A percentile compares a stretch with the other conserved stretches of the same genome.
These are phyloP conservation scores for Colletotrichum spinosum DNA, from an alignment of 2,329 filamentous ascomycete species.

Conservation along the genomic window DNA sequence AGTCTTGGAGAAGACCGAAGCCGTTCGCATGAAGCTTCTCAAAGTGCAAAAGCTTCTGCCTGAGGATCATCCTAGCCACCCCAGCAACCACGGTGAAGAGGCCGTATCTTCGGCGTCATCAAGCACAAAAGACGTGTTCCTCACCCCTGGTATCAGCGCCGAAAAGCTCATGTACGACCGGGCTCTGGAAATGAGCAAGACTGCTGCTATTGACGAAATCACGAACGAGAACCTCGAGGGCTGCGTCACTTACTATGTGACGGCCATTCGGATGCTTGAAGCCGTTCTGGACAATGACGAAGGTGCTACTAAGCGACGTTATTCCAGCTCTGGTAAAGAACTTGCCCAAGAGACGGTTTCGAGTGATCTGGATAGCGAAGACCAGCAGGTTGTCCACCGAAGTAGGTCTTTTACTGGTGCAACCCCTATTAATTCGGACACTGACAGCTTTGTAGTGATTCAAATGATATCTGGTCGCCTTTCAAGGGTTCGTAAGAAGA, in stretches of 20 bases:
- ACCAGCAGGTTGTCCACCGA: slow-evolving; percentile 78
- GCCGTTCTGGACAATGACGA: slow-evolving; percentile 90
- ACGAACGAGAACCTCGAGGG: slow-evolving; percentile 88
- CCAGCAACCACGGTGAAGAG: slow-evolving; percentile 77
- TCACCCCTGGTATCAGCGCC: slow-evolving; percentile 90
- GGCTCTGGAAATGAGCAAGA: slow-evolving; percentile 94
- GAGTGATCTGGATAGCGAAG: slow-evolving; percentile 72
- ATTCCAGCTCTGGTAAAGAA: slow-evolving; percentile 54
- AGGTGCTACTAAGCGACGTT: slow-evolving; percentile 55
- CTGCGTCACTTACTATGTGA: slow-evolving; percentile 93
- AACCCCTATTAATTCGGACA: not conserved
- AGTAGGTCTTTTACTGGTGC: slow-evolving; percentile 61
- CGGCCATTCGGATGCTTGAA: slow-evolving; percentile 94
- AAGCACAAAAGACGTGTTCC: slow-evolving; percentile 80
- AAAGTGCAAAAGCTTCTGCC: slow-evolving; percentile 89
- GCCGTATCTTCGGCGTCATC: slow-evolving; percentile 69
- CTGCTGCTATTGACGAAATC: slow-evolving; percentile 94
- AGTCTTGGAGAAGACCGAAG: slow-evolving; percentile 93
- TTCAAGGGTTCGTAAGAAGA: slow-evolving; percentile 68
- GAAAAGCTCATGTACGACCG: slow-evolving; percentile 99
- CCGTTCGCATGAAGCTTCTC: slow-evolving; percentile 88
- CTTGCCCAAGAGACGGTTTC: slow-evolving; percentile 53
- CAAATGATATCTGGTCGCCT: slow-evolving; percentile 71
- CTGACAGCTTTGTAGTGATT: slow-evolving; percentile 62
- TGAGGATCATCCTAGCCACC: slow-evolving; percentile 86